Conservation (phyloP, 768 basidiomycete species). For the Amanita polypyramis region DNA sequence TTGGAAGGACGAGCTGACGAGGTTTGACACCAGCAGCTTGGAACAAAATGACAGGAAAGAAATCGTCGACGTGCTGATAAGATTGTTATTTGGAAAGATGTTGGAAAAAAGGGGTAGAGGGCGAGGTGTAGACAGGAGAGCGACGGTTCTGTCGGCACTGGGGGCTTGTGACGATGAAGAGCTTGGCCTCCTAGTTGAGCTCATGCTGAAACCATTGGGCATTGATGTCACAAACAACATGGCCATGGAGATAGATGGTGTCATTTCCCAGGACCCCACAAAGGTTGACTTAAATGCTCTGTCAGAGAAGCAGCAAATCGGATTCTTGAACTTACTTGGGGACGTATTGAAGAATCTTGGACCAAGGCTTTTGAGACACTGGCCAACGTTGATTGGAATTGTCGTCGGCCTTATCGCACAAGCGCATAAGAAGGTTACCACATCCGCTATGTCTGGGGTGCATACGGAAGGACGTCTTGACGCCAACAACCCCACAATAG, state of each 20-base stretch:
- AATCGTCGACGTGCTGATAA: constrained; percentile 58
- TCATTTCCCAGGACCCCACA: constrained; percentile 12
- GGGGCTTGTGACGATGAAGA: constrained; percentile 65
- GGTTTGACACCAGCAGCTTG: constrained; percentile 51
- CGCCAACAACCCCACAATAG: constrained; percentile 18
- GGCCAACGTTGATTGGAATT: constrained; percentile 66
- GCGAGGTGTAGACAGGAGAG: constrained; percentile 56
- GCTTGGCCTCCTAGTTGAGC: constrained; percentile 64
- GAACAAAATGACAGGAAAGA: constrained; percentile 48
- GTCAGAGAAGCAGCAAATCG: constrained; percentile 61
- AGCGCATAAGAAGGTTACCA: constrained; percentile 50
- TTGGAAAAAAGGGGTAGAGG: constrained; percentile 65
- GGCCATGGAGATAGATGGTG: constrained; percentile 5
- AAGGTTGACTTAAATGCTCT: constrained; percentile 14
- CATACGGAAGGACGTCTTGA: constrained; percentile 20
- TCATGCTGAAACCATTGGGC: constrained; percentile 76
- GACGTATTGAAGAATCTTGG: constrained; percentile 81
- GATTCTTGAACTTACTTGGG: constrained; percentile 76
- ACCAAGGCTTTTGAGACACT: constrained; percentile 52
- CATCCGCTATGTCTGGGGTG: constrained; percentile 7
- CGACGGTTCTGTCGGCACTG: constrained; percentile 66
- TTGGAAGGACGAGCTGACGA: constrained; percentile 82
- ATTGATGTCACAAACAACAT: constrained; percentile 8
- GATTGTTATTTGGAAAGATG: constrained; percentile 84
- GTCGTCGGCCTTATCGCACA: constrained; percentile 55